Base-by-base conservation (phyloP, 176 grass and related monocot species). In the Areca catechu region DNA sequence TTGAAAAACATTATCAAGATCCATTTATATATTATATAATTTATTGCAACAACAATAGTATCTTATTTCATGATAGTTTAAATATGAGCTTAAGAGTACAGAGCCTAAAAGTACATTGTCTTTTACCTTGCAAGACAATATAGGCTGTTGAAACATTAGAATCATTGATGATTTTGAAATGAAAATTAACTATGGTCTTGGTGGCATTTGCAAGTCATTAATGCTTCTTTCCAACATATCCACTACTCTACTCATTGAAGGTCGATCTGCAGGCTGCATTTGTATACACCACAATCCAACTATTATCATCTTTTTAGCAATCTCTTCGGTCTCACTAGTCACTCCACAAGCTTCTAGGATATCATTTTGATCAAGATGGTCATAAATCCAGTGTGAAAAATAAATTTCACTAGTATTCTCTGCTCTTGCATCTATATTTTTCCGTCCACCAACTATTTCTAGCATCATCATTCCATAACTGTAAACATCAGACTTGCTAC, bases 261-360 rank as follows among this genome's bases (percentile, higher is more conserved):
- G 84, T 10, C 74, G 68, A 60, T 84, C 72, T 3, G n/a, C 21
- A 2, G 76, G 77, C 0, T 10, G 54, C 0, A 66, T 51, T 20
- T 93, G 83, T 34, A 86, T 63, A 51, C 83, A 93, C 80, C 83
- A 87, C 18, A 81, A 25, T 0, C 80, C 88, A 25, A 86, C 76
- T 53, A 86, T 50, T 6, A 78, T 56, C 61, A 80, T 69, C 55
- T 71, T 86, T 49, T 47, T 79, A 0, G 73, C 57, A 12, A 68
- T 71, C 17, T 83, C 79, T 66, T 67, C 63, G 0, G 76, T 77
- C 19, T 86, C 74, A 27, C 49, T 16, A 7, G 50, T 76, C 1
- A 86, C 18, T 16, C 63, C 68, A 50, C 60, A 60, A 58, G 34
- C 34, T 43, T 43, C 34, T 43, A 61, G 27, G 5, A 24, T 64